Base-by-base conservation (phyloP, 768 basidiomycete species). In the Termitomyces sp. region DNA sequence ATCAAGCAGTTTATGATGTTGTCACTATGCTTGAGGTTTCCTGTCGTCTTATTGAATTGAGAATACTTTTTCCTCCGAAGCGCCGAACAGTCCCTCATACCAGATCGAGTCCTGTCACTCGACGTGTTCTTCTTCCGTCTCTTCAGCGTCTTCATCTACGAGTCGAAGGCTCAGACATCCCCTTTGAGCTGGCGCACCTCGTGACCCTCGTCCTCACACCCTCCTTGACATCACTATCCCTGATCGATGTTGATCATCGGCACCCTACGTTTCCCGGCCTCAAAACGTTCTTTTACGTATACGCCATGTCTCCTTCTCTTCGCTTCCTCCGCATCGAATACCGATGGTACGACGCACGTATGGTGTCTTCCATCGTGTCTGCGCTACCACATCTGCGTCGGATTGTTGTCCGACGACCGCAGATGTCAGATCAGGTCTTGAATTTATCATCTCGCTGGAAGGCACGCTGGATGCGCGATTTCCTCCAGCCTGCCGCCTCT, bases 11-110 rank as follows among this genome's bases (percentile, higher is more conserved):
- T 9, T 64, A 75, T 28, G 87, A 89, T 63, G 72, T 88, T 45
- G 63, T 85, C 40, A 72, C 73, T 27, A 81, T 88, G 68, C 72
- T 90, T 27, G 69, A 74, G 56, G 73, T 86, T 19, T 87, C 82
- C 41, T 66, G 70, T 25, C 72, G 69, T 41, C 70, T 90, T 12
- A 72, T 71, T 51, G 80, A 84, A 52, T 75, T 90, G 52, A 77
- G 72, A 50, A 61, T 90, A 23, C 72, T 79, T 19, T 85, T 88
- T 64, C 78, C 80, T 44, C 69, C 69, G 50, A 77, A 73, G 56
- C 67, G 59, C 6, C 52, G 65, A 21, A 48, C 63, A 3, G 59
- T 52, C 43, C 32, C 57, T 43, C 64, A 64, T 59, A 67, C 60
- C 57, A 64, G 63, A 59, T 59, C 53, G 27, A 60, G 71, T 43